These are phyloP conservation scores for Marsdenia floribunda DNA, from an alignment of 257 asterid genomes.

Conservation along the genomic window DNA sequence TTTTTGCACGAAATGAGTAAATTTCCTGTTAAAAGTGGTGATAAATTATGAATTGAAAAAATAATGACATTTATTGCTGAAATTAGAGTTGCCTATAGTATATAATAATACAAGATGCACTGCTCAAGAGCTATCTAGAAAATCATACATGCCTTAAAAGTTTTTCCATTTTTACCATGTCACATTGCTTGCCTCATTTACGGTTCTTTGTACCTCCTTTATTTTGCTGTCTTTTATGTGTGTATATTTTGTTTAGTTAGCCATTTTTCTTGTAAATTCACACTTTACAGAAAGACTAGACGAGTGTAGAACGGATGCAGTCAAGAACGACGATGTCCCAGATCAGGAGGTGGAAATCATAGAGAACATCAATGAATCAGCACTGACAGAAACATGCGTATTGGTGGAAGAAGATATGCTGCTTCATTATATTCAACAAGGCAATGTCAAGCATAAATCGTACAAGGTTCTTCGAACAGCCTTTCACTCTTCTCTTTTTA, in stretches of 20 bases:
- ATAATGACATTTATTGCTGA: too few relatives aligned
- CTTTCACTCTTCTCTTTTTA: background rate
- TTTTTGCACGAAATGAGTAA: background rate
- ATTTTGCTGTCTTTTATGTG: background rate
- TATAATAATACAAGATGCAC: background rate
- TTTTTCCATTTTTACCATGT: background rate
- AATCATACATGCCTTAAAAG: background rate
- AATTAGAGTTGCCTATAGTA: background rate
- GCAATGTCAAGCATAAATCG: constrained; percentile 41
- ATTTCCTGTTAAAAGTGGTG: background rate
- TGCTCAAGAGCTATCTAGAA: background rate
- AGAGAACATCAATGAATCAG: constrained; percentile 30
- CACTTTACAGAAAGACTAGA: constrained; percentile 27
- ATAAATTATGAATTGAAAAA: background rate
- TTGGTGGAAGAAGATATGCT: constrained; percentile 50
- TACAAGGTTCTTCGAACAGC: constrained; percentile 46
- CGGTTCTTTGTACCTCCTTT: background rate
- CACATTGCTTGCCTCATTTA: background rate
- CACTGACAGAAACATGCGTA: constrained; percentile 55
- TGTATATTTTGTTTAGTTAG: background rate
- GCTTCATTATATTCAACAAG: constrained; percentile 25
- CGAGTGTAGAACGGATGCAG: constrained; percentile 28
- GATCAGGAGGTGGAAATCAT: constrained; percentile 20
- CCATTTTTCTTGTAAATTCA: background rate
- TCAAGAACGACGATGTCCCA: constrained; percentile 22